Evolutionary conservation across 495 filamentous ascomycete species (phyloP).

Genomic region (Trichocladium antarcticum): DNA sequence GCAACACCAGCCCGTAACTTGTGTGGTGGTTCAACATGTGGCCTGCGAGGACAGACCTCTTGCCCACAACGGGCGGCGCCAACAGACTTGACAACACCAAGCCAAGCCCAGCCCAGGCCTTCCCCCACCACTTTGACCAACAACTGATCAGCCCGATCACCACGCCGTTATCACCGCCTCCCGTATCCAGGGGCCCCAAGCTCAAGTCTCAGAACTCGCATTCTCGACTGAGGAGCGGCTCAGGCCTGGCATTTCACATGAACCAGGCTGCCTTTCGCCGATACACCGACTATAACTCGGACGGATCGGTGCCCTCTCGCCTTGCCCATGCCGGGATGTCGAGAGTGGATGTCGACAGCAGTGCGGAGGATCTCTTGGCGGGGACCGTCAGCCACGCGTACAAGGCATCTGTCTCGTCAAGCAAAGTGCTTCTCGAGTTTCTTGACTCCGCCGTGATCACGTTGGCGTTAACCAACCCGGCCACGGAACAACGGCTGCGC

Average conservation of each 20-base stretch:
- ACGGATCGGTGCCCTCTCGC: conserved; percentile 12
- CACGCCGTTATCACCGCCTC: conserved; percentile 22
- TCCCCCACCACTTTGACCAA: conserved; percentile 8
- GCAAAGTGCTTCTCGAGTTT: conserved; percentile 26
- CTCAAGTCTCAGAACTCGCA: conserved; percentile 9
- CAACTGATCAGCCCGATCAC: conserved; percentile 4
- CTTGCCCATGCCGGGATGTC: not conserved
- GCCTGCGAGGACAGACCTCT: conserved; percentile 14
- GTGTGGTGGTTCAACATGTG: no score
- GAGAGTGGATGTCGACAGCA: conserved; percentile 13
- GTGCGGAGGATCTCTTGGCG: conserved; percentile 11
- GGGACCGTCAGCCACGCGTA: not conserved
- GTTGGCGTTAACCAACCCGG: conserved; percentile 36
- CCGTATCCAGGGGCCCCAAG: conserved; percentile 5
- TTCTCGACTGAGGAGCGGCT: conserved; percentile 29
- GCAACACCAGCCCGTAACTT: no score
- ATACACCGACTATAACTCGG: conserved; percentile 25
- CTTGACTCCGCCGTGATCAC: conserved; percentile 39
- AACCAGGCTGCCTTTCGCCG: conserved; percentile 27
- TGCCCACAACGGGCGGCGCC: conserved; percentile 9
- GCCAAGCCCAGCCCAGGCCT: conserved; percentile 4
- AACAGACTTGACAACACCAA: conserved; percentile 13
- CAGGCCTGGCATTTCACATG: conserved; percentile 29
- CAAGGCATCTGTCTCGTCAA: not conserved
- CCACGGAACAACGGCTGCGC: conserved; percentile 32